Base-by-base conservation (phyloP, 139 green algal species). In the Chlorella sp. region DNA sequence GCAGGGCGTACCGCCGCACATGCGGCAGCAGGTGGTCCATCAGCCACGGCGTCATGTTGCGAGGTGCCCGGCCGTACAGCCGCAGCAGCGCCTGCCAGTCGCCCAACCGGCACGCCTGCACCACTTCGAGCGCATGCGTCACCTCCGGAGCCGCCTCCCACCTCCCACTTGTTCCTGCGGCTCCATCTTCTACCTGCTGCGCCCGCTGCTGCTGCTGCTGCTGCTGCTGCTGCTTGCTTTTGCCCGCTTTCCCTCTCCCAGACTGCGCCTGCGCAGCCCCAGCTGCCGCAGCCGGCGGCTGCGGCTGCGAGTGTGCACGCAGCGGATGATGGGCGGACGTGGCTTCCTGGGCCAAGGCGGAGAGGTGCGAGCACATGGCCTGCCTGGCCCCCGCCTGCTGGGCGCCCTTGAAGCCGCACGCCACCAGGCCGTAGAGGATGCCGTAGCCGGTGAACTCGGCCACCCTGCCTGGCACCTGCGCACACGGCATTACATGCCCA, bases 371-470 rank as follows among this genome's bases (percentile, higher is more conserved):
- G 42, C 42, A 55, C 5, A 70, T 2, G 2, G 42, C 27, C 2
- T 62, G 49, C 27, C 67, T n/a, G 27, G 67, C 20, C 4, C 23
- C 35, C 26, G 27, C n/a, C 1, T 30, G 29, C 2, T 27, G 42
- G 17, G 31, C 29, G 14, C 35, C 17, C 42, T 61, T 49, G n/a
- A 63, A 26, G n/a, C 42, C 67, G 31, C 67, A 72, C 1, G 67
- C 67, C 26, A 65, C 29, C 26, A 34, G 30, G 36, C 87, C 84
- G 31, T 85, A 84, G 60, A 94, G 82, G 69, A 94, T 62, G 0
- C 81, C 77, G 59, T 94, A 94, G 2, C 87, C 83, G 26, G 79
- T 67, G 68, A 94, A 94, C 78, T 94, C 89, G 0, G 35, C 74
- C 0, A 35, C 49, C 14, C 74, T 79, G 62, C 82, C 82, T 17